Base-by-base conservation (phyloP, 371 early-diverging fungal genomes). In the Quaeritorhiza haematococci region DNA sequence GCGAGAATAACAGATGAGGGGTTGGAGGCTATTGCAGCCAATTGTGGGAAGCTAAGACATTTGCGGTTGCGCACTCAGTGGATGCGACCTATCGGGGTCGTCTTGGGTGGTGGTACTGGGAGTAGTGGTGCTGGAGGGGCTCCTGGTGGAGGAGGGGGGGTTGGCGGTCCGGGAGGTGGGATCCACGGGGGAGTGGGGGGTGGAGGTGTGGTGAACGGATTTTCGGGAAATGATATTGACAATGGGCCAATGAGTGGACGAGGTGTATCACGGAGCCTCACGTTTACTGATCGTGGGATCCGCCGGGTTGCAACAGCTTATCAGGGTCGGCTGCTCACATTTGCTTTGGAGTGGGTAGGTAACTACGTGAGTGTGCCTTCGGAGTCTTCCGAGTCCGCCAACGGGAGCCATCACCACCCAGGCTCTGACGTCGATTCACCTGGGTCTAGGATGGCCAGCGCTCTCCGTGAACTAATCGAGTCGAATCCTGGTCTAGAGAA, bases 1-100 rank as follows among this genome's bases (percentile, higher is more conserved):
- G 56, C 53, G 13, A 8, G 53, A 8, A 50, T 64, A 7, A 46
- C 54, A 6, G 69, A 68, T 49, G 69, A 68, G n/a, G 69, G 64
- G 23, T 17, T 68, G 10, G 10, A 49, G 5, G 64, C 69, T 6
- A 19, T 68, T 13, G 58, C 49, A 13, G 8, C 35, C 6, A 58
- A 68, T 54, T 68, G 69, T 46, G 8, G 29, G 15, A 19, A 53
- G 13, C 34, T 68, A n/a, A n/a, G 33, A 33, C 60, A 56, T 15
- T 26, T 67, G 15, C 28, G 63, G 5, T 24, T 67, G n/a, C 52
- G 57, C 30, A 58, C 55, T 34, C n/a, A 32, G 29, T n/a, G n/a
- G n/a, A n/a, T n/a, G n/a, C n/a, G n/a, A n/a, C n/a, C n/a, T n/a
- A n/a, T n/a, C n/a, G n/a, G n/a, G n/a, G n/a, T n/a, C n/a, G n/a